Conservation (phyloP, 2,329 filamentous ascomycete genomes). For the Raffaelea ambrosiae region DNA sequence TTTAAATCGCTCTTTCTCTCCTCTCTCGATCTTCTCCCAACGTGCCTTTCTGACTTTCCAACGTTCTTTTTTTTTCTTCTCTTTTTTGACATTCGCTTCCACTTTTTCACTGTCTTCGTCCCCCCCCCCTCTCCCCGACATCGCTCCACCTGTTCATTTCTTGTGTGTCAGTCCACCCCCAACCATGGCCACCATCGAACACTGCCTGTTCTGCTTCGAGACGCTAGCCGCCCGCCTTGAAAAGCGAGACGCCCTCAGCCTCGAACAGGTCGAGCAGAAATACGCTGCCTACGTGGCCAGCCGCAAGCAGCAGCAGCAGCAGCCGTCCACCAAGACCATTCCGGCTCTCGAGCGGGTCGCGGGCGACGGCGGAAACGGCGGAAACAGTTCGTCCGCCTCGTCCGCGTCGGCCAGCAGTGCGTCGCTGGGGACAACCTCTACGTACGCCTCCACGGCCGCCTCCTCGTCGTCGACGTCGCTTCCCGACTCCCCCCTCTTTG, state of each 20-base stretch:
- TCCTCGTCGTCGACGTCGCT: background rate
- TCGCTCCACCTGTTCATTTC: no score
- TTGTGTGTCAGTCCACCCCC: background rate
- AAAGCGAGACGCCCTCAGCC: constrained; percentile 55
- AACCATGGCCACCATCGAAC: constrained; percentile 71
- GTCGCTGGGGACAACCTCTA: constrained; percentile 19
- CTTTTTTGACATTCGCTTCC: background rate
- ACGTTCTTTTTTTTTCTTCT: background rate
- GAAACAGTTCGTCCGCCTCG: constrained; percentile 14
- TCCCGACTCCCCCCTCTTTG: constrained; percentile 69
- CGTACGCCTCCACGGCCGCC: background rate
- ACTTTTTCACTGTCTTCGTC: background rate
- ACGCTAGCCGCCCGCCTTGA: constrained; percentile 68
- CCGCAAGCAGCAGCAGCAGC: constrained; percentile 24
- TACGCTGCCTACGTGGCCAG: constrained; percentile 38
- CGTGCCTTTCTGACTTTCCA: background rate
- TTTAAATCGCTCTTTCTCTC: background rate
- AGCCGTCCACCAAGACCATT: constrained; percentile 18
- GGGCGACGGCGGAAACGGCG: constrained; percentile 12
- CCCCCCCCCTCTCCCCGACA: background rate
- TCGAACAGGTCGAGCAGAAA: constrained; percentile 61
- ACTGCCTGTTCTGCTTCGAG: constrained; percentile 94
- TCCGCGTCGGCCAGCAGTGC: constrained; percentile 19
- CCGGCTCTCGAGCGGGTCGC: constrained; percentile 24
- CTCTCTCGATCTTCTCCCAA: background rate